Evolutionary conservation across 2,329 filamentous ascomycete genomes (phyloP).

Genomic region (Colletotrichum somersetense): DNA sequence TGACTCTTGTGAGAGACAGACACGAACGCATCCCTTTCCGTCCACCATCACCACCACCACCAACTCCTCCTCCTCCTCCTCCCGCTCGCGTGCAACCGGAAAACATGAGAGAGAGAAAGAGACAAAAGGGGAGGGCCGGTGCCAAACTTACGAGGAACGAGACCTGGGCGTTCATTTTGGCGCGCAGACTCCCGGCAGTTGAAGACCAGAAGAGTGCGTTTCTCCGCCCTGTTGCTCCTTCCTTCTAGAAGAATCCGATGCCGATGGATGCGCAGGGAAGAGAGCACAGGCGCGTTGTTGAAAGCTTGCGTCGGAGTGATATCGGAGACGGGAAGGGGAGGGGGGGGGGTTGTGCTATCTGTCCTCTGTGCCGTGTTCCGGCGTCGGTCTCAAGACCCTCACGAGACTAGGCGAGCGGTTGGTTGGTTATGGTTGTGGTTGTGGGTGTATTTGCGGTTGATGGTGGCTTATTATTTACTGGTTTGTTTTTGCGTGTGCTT

Average conservation of each 20-base stretch:
- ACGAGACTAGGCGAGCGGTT: slow-evolving; percentile 16
- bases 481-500: no score
- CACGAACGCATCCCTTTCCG: background rate
- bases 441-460: background rate
- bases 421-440: background rate
- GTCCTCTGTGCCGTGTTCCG: background rate
- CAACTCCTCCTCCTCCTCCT: background rate
- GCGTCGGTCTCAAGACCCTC: slow-evolving; percentile 17
- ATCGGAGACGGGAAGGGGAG: slow-evolving; percentile 20
- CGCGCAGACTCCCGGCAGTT: slow-evolving; percentile 16
- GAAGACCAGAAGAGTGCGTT: slow-evolving; percentile 21
- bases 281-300: slow-evolving; percentile 17
- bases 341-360: slow-evolving; percentile 13
- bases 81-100: background rate
- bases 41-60: no score
- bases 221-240: background rate
- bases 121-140: background rate
- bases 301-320: slow-evolving; percentile 13
- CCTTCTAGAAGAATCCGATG: slow-evolving; percentile 19
- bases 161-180: slow-evolving; percentile 68
- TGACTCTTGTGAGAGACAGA: slow-evolving; percentile 27
- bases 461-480: background rate
- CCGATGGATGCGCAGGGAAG: slow-evolving; percentile 26
- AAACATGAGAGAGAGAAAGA: slow-evolving; percentile 1
- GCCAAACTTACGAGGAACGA: slow-evolving; percentile 46